Conservation (phyloP, 805 yeast genomes). For the Candida bentonensis region DNA sequence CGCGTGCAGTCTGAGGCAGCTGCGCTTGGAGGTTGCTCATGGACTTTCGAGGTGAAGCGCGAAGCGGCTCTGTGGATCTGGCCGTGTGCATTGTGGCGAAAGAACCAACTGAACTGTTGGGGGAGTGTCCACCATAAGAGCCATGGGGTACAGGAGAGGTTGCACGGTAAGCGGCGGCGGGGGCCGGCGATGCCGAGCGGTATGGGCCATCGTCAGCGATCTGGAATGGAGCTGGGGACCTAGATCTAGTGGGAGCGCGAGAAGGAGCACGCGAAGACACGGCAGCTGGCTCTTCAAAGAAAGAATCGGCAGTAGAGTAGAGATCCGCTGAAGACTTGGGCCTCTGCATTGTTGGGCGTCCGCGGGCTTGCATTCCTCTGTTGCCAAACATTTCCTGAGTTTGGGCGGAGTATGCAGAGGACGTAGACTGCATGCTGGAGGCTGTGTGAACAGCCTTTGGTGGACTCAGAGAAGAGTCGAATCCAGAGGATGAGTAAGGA, state of each 20-base stretch:
- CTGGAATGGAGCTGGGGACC: constrained; percentile 6
- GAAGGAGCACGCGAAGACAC: constrained; percentile 3
- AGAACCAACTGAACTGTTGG: not conserved
- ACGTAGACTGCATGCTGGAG: constrained; percentile 28
- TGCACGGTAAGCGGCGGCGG: not conserved
- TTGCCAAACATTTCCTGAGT: constrained; percentile 13
- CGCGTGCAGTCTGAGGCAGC: constrained; percentile 35
- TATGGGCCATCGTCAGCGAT: constrained; percentile 2
- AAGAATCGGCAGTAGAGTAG: not conserved
- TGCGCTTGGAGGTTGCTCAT: constrained; percentile 10
- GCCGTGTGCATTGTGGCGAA: constrained; percentile 1
- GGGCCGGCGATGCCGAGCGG: constrained; percentile 1
- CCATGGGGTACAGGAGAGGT: not conserved
- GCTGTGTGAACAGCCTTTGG: constrained; percentile 21
- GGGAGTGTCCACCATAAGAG: not conserved
- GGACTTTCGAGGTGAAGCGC: not conserved
- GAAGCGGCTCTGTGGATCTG: not conserved
- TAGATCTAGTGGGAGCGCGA: constrained; percentile 2
- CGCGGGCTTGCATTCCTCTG: constrained; percentile 4
- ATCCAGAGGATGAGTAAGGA: not conserved
- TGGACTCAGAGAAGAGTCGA: constrained; percentile 10
- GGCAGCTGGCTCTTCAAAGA: constrained; percentile 5
- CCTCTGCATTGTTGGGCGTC: constrained; percentile 11
- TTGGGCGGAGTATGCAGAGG: constrained; percentile 14
- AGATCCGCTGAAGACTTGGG: constrained; percentile 12